Base-by-base conservation (phyloP, 306 rosid species). In the Potentilla sterilis region DNA sequence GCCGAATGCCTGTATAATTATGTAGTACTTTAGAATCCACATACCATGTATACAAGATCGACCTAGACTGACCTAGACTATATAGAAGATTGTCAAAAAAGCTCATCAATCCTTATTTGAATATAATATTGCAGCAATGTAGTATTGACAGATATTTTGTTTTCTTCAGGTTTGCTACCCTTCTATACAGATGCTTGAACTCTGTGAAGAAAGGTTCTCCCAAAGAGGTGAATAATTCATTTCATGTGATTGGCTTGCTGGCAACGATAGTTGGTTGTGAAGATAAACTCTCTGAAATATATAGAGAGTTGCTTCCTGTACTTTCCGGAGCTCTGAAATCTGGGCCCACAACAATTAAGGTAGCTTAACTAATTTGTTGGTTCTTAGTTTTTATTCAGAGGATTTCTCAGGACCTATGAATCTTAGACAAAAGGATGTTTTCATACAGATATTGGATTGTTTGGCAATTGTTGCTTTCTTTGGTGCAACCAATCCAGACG, bases 401-500 rank as follows among this genome's bases (percentile, higher is more conserved):
- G 52, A 73, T 14, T 51, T 22, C n/a, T 38, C 24, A 40, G 54
- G 35, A 6, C 1, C 1, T 43, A 21, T 58, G 38, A 14, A 44
- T 64, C 32, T 64, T 16, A 28, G 32, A 57, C 13, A 18, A 0
- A 34, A 19, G 3, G 12, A 14, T 69, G 34, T 49, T 70, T 42
- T 81, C 22, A 1, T 75, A 75, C 81, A 84, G 85, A 52, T 61
- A 57, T 79, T 78, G 55, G 74, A 85, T n/a, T 79, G 84, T 34
- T 59, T 82, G 77, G 84, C 86, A 46, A 65, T 85, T 28, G 54
- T 76, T n/a, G 72, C 78, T 43, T 85, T 76, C 76, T 73, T 82
- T 34, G 66, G 88, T 68, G 74, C 80, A n/a, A 47, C 34, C 35
- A 73, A 73, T 54, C 7, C 62, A 52, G 73, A 52, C 9, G 86